Conservation (phyloP, 345 rosid species). For the Eucalyptus paniculata region DNA sequence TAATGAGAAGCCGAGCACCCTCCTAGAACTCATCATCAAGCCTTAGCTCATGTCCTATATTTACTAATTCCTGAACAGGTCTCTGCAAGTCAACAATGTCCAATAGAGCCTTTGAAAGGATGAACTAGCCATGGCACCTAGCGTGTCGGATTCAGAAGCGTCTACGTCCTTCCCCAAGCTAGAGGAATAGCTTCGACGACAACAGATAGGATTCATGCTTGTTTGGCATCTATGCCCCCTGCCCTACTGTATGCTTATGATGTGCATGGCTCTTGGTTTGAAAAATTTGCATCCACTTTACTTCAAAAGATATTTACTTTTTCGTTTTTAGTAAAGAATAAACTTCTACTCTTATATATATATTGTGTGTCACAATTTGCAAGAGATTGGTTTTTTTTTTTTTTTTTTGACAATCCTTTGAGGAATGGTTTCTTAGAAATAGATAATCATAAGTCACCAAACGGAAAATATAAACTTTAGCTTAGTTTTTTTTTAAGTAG, state of each 20-base stretch:
- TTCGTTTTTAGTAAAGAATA: neutral
- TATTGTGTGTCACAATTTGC: neutral
- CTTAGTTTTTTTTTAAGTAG: neutral
- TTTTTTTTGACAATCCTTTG: neutral
- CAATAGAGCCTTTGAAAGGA: neutral
- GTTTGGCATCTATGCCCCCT: neutral
- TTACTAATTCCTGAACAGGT: too few relatives aligned
- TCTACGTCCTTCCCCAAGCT: neutral
- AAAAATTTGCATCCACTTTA: neutral
- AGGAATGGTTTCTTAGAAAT: neutral
- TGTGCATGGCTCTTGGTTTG: neutral
- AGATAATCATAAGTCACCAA: neutral
- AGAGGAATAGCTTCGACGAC: neutral
- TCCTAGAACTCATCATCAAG: neutral
- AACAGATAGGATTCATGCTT: neutral
- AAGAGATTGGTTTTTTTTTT: neutral
- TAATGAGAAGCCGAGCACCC: neutral
- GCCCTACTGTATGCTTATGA: neutral
- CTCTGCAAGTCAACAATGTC: neutral
- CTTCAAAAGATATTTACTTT: neutral
- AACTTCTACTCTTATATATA: neutral
- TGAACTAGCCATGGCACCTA: neutral
- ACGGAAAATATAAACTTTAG: too few relatives aligned
- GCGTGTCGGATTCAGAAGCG: neutral
- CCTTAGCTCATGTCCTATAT: neutral